Evolutionary conservation across 352 stramenopile species (phyloP), one percentile per base, ranked within the genome.

Genomic region (Lagenidium giganteum): DNA sequence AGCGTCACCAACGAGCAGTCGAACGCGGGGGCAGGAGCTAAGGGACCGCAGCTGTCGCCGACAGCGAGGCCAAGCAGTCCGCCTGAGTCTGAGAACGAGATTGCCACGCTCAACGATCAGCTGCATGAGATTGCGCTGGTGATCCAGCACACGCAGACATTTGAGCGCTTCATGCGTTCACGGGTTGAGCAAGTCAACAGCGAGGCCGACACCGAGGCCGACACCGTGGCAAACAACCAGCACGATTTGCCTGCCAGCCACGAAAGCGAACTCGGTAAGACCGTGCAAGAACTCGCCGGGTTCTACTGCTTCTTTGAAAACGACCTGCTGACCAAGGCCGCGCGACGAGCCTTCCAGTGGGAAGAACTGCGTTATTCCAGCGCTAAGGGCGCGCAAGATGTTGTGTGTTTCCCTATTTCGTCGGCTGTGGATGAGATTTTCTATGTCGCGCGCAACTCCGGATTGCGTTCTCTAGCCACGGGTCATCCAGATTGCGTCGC

Each of bases 221-320:
- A 43, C 23, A 13, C 42, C 22, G 40, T 54, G 14, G 36, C 33
- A 12, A 31, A 43, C 4, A 9, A 32, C 28, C 28, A 1, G 29
- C 21, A 50, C 13, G 43, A 65, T 16, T 61, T 94, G 8, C 79
- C 83, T 14, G 48, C 57, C 3, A 79, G 75, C 32, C 70, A 83
- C 41, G 72, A 77, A 41, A 93, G 80, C 52, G 76, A 89, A 34
- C 51, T 94, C 5, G 81, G 78, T 13, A 87, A 83, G 51, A 83
- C 47, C 20, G 83, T 94, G 3, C 83, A 94, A 29, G 83, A 94
- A 43, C 57, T 94, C 12, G 83, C 80, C 3, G 83, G 79, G 0
- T 92, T 76, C 51, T 94, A 94, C 33, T 94, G 83, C 42, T 90
- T 81, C 51, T 92, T 93, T 30, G 83, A 94, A 48, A 88, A 93